Evolutionary conservation across 2,329 filamentous ascomycete species (phyloP).

Genomic region (Clarireedia monteithiana): DNA sequence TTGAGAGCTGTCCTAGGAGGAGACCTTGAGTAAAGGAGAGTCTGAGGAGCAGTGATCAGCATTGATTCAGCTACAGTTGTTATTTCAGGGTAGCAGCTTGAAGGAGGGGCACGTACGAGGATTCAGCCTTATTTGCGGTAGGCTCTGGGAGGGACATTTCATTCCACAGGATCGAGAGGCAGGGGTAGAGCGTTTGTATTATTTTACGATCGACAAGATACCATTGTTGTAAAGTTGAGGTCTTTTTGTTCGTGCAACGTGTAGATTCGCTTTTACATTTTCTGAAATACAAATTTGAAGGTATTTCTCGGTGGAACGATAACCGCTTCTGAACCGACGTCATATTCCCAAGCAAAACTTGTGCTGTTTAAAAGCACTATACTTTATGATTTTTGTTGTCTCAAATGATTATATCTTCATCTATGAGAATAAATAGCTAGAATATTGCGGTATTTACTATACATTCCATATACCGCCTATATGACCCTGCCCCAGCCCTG

Average conservation of each 20-base stretch:
- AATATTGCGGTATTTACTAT: too few relatives aligned
- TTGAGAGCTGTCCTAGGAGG: conserved; percentile 84
- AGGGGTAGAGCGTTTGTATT: not conserved
- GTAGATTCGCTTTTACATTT: not conserved
- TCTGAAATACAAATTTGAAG: not conserved
- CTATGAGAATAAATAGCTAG: too few relatives aligned
- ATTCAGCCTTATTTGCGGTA: conserved; percentile 26
- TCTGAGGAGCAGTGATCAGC: conserved; percentile 35
- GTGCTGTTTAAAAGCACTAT: too few relatives aligned
- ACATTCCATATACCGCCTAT: too few relatives aligned
- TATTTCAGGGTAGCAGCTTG: not conserved
- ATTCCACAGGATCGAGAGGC: not conserved
- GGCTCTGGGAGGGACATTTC: conserved; percentile 7
- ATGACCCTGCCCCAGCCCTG: too few relatives aligned
- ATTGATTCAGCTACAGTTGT: conserved; percentile 1
- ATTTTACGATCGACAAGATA: not conserved
- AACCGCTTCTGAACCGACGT: too few relatives aligned
- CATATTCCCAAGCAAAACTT: too few relatives aligned
- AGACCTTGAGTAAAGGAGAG: conserved; percentile 91
- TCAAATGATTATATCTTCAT: too few relatives aligned
- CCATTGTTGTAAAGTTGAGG: not conserved
- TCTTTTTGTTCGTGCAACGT: not conserved
- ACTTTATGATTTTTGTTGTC: too few relatives aligned
- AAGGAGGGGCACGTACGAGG: conserved; percentile 31
- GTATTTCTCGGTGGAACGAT: too few relatives aligned